These are phyloP conservation scores for Russula emetica DNA, from an alignment of 768 basidiomycete genomes.

Conservation along the genomic window DNA sequence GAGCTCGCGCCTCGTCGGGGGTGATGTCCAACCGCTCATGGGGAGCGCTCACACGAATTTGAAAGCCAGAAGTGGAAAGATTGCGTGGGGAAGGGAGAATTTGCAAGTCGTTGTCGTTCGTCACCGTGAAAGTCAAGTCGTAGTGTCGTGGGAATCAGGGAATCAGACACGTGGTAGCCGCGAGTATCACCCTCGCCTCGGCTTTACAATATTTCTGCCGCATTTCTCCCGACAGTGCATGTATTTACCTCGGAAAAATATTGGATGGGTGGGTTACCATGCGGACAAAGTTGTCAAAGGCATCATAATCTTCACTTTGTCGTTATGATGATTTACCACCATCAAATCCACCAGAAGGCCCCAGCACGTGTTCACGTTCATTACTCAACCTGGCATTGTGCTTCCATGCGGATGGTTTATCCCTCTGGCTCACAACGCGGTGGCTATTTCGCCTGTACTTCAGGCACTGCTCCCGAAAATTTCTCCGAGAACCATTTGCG, in stretches of 20 bases:
- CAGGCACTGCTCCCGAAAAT: background rate
- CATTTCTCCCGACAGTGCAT: too few relatives aligned
- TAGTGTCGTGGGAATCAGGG: background rate
- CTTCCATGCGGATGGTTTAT: background rate
- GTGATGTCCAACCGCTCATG: constrained; percentile 48
- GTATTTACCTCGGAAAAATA: too few relatives aligned
- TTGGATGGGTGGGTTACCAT: too few relatives aligned
- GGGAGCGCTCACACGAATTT: background rate
- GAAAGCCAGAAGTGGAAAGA: background rate
- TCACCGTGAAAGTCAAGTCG: background rate
- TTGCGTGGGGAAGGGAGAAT: background rate
- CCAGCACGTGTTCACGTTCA: too few relatives aligned
- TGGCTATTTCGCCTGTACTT: background rate
- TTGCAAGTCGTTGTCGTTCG: background rate
- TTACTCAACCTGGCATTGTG: too few relatives aligned
- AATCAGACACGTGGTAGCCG: background rate
- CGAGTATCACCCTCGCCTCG: too few relatives aligned
- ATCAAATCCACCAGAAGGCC: too few relatives aligned
- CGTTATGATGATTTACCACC: too few relatives aligned
- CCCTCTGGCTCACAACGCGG: background rate
- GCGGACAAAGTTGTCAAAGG: too few relatives aligned
- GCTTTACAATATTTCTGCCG: too few relatives aligned
- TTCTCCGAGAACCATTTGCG: too few relatives aligned
- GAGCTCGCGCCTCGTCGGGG: constrained; percentile 70
- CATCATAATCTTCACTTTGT: too few relatives aligned